These are phyloP conservation scores for Sporothrix phasma DNA, from an alignment of 2,329 filamentous ascomycete species.

Conservation along the genomic window DNA sequence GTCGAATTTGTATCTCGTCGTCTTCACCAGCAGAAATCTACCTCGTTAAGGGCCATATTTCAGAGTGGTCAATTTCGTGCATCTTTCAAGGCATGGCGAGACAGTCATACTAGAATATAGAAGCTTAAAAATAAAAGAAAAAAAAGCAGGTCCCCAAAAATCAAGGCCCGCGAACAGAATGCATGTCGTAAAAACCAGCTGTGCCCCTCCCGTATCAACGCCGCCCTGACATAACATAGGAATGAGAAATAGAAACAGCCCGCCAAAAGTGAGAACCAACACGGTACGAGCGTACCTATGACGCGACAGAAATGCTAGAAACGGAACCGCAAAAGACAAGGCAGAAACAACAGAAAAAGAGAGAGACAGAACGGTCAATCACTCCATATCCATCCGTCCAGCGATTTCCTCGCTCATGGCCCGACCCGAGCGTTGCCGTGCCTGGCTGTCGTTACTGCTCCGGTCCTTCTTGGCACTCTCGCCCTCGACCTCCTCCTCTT, in stretches of 20 bases:
- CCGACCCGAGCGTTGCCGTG: conserved; percentile 31
- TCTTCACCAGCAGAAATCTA: neutral
- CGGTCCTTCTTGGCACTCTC: conserved; percentile 24
- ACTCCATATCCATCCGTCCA: conserved; percentile 51
- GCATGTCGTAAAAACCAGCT: neutral
- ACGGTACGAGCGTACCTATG: neutral
- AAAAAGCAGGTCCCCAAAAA: neutral
- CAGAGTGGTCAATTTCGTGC: neutral
- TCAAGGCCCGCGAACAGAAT: neutral
- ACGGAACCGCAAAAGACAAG: neutral
- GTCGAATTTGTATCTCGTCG: neutral
- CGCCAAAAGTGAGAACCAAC: neutral
- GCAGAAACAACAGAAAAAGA: neutral
- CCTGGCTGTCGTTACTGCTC: conserved; percentile 28
- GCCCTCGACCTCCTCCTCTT: conserved; percentile 30
- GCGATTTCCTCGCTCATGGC: conserved; percentile 55
- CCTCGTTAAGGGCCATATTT: too few species aligned
- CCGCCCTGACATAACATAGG: neutral
- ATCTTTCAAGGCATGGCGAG: neutral
- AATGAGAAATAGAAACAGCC: neutral
- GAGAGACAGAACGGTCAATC: neutral
- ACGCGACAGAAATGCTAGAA: neutral
- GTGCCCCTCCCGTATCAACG: neutral
- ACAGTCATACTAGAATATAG: neutral
- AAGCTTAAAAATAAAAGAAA: neutral